These are phyloP conservation scores for Penicillium palitans DNA, from an alignment of 2,329 filamentous ascomycete genomes.

Conservation along the genomic window DNA sequence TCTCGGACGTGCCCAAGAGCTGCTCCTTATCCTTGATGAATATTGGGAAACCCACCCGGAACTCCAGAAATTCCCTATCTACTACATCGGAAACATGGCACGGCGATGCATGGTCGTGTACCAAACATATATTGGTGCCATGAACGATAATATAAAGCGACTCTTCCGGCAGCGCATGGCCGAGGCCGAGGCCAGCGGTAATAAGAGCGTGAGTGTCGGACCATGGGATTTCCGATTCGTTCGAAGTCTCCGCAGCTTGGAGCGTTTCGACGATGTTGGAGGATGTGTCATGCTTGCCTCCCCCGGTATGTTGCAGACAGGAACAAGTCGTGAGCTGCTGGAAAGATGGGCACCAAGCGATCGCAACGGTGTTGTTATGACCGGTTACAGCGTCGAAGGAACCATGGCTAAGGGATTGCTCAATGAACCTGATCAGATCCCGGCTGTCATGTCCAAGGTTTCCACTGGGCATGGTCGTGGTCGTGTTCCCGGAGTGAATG, in stretches of 20 bases:
- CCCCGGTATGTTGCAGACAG: conserved; percentile 97
- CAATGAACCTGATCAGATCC: conserved; percentile 91
- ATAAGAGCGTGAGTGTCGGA: conserved; percentile 66
- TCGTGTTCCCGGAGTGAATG: conserved; percentile 60
- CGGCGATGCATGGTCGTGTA: conserved; percentile 98
- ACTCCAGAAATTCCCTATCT: conserved; percentile 88
- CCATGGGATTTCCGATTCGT: conserved; percentile 98
- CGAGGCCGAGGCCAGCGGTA: conserved; percentile 78
- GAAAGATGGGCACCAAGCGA: conserved; percentile 96
- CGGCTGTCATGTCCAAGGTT: conserved; percentile 80
- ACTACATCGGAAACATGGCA: conserved; percentile 94
- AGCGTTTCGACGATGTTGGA: conserved; percentile 93
- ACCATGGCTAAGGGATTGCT: conserved; percentile 97
- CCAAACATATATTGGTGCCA: conserved; percentile 94
- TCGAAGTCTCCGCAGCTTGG: conserved; percentile 84
- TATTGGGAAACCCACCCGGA: conserved; percentile 92
- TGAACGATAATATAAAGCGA: conserved; percentile 99
- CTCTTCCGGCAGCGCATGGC: conserved; percentile 92
- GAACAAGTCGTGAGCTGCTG: conserved; percentile 86
- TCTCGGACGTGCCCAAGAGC: conserved; percentile 86
- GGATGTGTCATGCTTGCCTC: conserved; percentile 96
- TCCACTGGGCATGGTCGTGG: conserved; percentile 56
- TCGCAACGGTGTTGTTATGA: conserved; percentile 98
- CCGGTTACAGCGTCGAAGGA: conserved; percentile 95
- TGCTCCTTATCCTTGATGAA: conserved; percentile 92